These are phyloP conservation scores for Rhizoclosmatium globosum DNA, from an alignment of 192 early-diverging fungal species.

Conservation along the genomic window DNA sequence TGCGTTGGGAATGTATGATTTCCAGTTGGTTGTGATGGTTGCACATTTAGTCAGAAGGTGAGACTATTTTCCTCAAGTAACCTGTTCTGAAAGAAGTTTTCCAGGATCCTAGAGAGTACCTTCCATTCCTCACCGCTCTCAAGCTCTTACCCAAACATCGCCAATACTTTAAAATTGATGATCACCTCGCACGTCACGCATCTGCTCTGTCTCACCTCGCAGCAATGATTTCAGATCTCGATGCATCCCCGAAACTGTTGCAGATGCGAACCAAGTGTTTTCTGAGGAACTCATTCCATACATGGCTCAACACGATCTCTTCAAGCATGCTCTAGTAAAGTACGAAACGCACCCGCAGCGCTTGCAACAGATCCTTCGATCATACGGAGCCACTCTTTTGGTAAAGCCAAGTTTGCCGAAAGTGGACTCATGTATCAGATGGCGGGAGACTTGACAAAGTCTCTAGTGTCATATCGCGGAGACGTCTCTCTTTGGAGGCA, in stretches of 20 bases:
- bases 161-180: slow-evolving; percentile 88
- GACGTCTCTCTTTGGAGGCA: slow-evolving; percentile 65
- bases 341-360: slow-evolving; percentile 49
- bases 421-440: slow-evolving; percentile 66
- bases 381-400: slow-evolving; percentile 73
- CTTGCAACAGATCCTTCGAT: not conserved
- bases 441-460: slow-evolving; percentile 65
- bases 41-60: slow-evolving; percentile 96
- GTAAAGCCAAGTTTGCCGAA: slow-evolving; percentile 66
- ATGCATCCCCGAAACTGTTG: not conserved
- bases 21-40: slow-evolving; percentile 90
- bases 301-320: slow-evolving; percentile 71
- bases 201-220: slow-evolving; percentile 75
- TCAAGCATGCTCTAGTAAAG: slow-evolving; percentile 63
- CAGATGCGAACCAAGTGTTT: slow-evolving; percentile 18
- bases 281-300: slow-evolving; percentile 53
- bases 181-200: slow-evolving; percentile 75
- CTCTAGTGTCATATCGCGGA: slow-evolving; percentile 62
- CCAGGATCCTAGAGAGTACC: slow-evolving; percentile 92
- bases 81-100: not conserved
- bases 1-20: slow-evolving; percentile 94
- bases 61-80: not conserved
- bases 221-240: not conserved
- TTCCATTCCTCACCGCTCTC: slow-evolving; percentile 86
- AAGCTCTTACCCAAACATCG: slow-evolving; percentile 78